phyloP scores from a whole-genome alignment of 345 rosid species.

The Aquilaria malaccensis region DNA sequence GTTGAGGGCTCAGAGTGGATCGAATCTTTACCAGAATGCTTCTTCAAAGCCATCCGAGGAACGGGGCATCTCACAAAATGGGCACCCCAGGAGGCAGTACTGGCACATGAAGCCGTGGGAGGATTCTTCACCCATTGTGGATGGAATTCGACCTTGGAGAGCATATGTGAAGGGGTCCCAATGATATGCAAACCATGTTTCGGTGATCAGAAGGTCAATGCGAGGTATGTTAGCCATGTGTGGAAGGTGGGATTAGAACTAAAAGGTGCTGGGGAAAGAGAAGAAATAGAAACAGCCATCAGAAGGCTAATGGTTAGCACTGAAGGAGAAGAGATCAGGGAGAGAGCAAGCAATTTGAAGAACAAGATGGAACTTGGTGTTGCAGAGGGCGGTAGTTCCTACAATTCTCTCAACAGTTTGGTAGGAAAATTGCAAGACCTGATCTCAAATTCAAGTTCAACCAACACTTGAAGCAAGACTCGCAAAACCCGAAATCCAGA shows the following conservation, averaged over 20 bases:
- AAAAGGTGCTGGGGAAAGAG: constrained; percentile 29
- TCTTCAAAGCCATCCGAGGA: constrained; percentile 4
- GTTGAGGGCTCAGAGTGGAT: not conserved
- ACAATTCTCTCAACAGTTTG: not conserved
- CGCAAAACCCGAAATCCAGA: no score
- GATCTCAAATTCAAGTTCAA: no score
- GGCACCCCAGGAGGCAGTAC: constrained; percentile 45
- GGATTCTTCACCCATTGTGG: constrained; percentile 49
- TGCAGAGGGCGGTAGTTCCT: not conserved
- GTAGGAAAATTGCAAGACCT: no score
- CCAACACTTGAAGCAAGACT: no score
- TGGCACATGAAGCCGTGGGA: constrained; percentile 37
- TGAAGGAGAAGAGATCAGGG: not conserved
- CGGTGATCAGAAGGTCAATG: constrained; percentile 33
- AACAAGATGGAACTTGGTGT: not conserved
- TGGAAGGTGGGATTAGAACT: constrained; percentile 37
- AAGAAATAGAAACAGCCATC: constrained; percentile 10
- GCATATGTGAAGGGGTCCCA: constrained; percentile 43
- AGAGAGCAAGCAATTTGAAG: not conserved
- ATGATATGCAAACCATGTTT: constrained; percentile 37
- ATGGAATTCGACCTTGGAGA: constrained; percentile 45
- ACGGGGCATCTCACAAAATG: constrained; percentile 39
- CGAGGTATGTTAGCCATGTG: constrained; percentile 26
- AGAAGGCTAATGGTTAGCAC: not conserved
- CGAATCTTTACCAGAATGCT: constrained; percentile 10